phyloP scores from a whole-genome alignment of 2,329 filamentous ascomycete species.

The Sarocladiaceae sp. region DNA sequence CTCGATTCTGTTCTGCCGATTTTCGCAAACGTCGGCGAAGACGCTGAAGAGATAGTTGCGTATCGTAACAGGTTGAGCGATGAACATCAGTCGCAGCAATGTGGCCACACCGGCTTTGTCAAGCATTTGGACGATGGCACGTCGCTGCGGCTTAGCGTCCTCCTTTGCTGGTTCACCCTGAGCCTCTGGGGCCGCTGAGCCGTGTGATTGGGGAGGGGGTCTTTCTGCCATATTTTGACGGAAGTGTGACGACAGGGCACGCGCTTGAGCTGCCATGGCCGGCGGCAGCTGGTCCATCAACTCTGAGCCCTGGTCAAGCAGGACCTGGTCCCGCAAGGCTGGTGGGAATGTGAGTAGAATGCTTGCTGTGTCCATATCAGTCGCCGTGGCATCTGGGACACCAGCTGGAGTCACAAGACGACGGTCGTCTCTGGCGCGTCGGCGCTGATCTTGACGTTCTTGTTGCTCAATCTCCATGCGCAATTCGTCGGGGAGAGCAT shows the following conservation, averaged over 20 bases:
- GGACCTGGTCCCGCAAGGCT: conserved; percentile 73
- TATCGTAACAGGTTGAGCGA: conserved; percentile 82
- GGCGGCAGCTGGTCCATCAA: conserved; percentile 77
- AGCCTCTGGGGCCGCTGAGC: not conserved
- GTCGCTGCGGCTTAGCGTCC: conserved; percentile 63
- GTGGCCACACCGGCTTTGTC: conserved; percentile 95
- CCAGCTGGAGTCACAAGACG: conserved; percentile 53
- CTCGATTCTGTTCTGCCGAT: conserved; percentile 90
- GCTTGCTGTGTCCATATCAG: conserved; percentile 88
- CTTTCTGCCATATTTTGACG: conserved; percentile 16
- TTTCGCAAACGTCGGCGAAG: conserved; percentile 87
- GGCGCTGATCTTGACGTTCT: conserved; percentile 81
- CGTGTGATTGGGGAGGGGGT: conserved; percentile 16
- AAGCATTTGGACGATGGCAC: conserved; percentile 89
- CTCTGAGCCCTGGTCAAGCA: conserved; percentile 88
- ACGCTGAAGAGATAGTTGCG: conserved; percentile 80
- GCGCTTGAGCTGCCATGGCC: conserved; percentile 80
- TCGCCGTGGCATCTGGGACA: conserved; percentile 40
- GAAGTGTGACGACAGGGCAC: conserved; percentile 51
- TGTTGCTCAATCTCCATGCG: conserved; percentile 86
- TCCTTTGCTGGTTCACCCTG: conserved; percentile 30
- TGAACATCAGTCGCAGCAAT: conserved; percentile 97
- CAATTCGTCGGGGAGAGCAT: conserved; percentile 85
- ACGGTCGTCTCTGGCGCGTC: conserved; percentile 78
- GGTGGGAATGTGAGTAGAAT: conserved; percentile 89